A percentile compares a stretch with the other conserved stretches of the same genome.
Conservation (phyloP, 306 rosid genomes). For the Pyrus pyrifolia region DNA sequence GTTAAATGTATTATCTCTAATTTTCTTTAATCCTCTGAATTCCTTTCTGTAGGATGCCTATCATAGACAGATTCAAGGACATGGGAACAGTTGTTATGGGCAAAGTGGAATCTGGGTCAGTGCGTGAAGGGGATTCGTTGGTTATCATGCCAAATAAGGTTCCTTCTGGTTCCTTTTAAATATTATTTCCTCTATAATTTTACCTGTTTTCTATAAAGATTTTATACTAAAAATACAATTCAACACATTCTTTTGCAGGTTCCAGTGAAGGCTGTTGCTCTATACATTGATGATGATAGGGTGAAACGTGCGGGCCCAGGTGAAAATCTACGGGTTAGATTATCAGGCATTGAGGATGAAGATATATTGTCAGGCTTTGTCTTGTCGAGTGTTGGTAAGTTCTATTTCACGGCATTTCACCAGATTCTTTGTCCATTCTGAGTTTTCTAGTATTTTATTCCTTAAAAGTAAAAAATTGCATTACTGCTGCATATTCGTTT, state of each 20-base stretch:
- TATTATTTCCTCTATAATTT: not conserved
- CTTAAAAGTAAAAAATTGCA: not conserved
- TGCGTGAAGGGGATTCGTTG: slow-evolving; percentile 75
- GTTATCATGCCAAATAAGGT: slow-evolving; percentile 98
- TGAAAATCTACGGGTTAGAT: slow-evolving; percentile 81
- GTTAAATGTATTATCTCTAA: not conserved
- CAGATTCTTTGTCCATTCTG: not conserved
- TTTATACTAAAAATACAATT: slow-evolving; percentile 2
- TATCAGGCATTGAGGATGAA: slow-evolving; percentile 85
- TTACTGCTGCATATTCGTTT: not conserved
- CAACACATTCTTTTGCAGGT: slow-evolving; percentile 38
- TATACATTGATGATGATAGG: slow-evolving; percentile 61
- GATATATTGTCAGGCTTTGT: slow-evolving; percentile 74
- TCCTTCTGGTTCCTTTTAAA: not conserved
- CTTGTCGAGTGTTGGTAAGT: slow-evolving; percentile 74
- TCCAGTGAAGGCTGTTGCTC: slow-evolving; percentile 65
- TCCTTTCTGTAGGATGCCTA: slow-evolving; percentile 66
- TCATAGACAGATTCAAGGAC: slow-evolving; percentile 88
- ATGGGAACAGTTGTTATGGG: slow-evolving; percentile 99
- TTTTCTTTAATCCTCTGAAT: slow-evolving; percentile 1
- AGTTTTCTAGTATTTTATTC: not conserved
- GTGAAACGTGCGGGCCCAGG: slow-evolving; percentile 95
- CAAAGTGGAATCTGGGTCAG: slow-evolving; percentile 85
- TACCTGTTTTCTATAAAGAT: not conserved
- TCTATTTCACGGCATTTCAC: not conserved